These are phyloP conservation scores for Auxenochlorella pyrenoidosa DNA, from an alignment of 139 green algal species.

Conservation along the genomic window DNA sequence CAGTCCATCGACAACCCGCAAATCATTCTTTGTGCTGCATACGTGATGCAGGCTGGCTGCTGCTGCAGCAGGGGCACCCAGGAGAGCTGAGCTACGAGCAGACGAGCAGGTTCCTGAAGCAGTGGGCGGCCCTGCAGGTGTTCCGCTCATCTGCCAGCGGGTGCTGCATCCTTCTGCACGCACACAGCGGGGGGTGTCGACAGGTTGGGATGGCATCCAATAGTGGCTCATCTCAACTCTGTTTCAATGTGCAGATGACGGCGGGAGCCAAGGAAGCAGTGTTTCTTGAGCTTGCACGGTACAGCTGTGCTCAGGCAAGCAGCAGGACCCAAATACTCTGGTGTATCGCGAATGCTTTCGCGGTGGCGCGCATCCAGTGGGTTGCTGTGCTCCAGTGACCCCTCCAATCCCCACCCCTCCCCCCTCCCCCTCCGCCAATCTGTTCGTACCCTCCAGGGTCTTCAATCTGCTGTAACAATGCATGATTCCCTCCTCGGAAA, in stretches of 20 bases:
- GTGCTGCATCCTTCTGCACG: neutral
- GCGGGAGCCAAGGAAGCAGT: constrained; percentile 13
- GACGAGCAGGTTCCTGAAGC: neutral
- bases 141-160: neutral
- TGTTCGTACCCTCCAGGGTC: neutral
- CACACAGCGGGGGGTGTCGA: too few relatives aligned
- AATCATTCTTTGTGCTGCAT: neutral
- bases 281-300: neutral
- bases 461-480: neutral
- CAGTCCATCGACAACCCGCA: too few relatives aligned
- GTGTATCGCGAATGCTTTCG: neutral
- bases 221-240: too few relatives aligned
- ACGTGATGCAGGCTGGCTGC: neutral
- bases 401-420: neutral
- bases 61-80: constrained; percentile 16
- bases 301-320: constrained; percentile 2
- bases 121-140: constrained; percentile 9
- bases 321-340: neutral
- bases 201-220: too few relatives aligned
- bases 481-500: neutral
- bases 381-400: too few relatives aligned
- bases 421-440: neutral
- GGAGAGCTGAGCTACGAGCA: constrained; percentile 4
- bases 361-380: too few relatives aligned
- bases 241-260: neutral